Evolutionary conservation across 305 asterid genomes (phyloP).

Genomic region (Fraxinus greggii): DNA sequence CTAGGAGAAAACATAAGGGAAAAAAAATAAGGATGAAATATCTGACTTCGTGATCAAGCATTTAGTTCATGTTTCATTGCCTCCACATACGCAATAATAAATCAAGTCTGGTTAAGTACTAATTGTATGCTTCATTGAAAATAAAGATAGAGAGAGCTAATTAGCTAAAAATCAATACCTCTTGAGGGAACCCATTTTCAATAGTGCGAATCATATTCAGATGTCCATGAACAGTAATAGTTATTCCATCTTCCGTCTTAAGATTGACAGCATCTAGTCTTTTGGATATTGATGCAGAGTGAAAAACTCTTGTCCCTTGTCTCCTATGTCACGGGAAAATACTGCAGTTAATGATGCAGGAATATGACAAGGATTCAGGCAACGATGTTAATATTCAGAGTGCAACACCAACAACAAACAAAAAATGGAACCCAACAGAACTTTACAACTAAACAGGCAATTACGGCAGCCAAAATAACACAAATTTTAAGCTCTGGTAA

Average conservation of each 20-base stretch:
- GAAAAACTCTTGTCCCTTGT: slow-evolving; percentile 43
- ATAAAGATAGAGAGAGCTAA: not conserved
- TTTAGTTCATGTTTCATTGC: not conserved
- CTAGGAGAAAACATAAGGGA: not conserved
- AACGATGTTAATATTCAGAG: not conserved
- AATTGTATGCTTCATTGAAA: not conserved
- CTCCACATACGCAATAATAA: not conserved
- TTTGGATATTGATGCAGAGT: slow-evolving; percentile 55
- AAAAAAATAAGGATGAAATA: not conserved
- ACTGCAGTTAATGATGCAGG: slow-evolving; percentile 1
- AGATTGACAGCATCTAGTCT: slow-evolving; percentile 60
- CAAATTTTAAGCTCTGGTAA: not conserved
- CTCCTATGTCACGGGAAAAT: slow-evolving; percentile 36
- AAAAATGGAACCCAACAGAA: slow-evolving; percentile 6
- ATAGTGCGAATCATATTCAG: slow-evolving; percentile 52
- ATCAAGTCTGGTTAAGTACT: not conserved
- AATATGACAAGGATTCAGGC: not conserved
- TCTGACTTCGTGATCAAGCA: not conserved
- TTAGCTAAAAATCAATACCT: slow-evolving; percentile 47
- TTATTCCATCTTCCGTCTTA: slow-evolving; percentile 57
- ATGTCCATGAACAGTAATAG: slow-evolving; percentile 47
- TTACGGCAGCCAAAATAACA: slow-evolving; percentile 14
- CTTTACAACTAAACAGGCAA: not conserved
- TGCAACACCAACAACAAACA: slow-evolving; percentile 12
- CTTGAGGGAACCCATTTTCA: slow-evolving; percentile 57